A percentile compares a stretch with the other conserved stretches of the same genome.
Evolutionary conservation across 2,329 filamentous ascomycete genomes (phyloP).

Genomic region (Arthrobotrys musiformis): DNA sequence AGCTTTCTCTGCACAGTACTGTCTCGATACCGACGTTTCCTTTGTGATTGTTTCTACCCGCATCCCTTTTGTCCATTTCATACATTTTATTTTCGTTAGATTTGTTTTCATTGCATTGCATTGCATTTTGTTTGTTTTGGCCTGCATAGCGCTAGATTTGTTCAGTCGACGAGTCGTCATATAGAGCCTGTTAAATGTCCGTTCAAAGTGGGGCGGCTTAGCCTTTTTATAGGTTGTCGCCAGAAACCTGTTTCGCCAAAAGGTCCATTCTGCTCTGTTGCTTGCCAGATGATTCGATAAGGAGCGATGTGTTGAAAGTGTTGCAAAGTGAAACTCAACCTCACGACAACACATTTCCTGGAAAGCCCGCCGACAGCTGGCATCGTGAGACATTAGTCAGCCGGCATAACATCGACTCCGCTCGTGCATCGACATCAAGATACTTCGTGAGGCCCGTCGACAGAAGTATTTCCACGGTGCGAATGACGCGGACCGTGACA

Average conservation of each 20-base stretch:
- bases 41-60: too few relatives aligned
- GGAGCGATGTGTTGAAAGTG: conserved; percentile 30
- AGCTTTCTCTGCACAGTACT: background rate
- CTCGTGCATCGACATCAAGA: background rate
- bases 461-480: conserved; percentile 13
- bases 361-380: background rate
- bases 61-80: too few relatives aligned
- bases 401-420: conserved; percentile 18
- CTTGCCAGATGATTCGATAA: background rate
- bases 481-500: conserved; percentile 26
- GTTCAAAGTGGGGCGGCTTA: too few relatives aligned
- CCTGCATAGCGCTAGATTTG: too few relatives aligned
- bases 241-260: background rate
- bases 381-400: conserved; percentile 37
- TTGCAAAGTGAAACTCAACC: conserved; percentile 34
- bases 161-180: too few relatives aligned
- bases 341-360: conserved; percentile 21
- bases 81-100: too few relatives aligned
- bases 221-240: too few relatives aligned
- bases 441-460: background rate
- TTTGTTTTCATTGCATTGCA: too few relatives aligned
- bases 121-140: too few relatives aligned
- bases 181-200: too few relatives aligned
- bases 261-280: background rate
- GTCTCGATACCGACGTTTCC: too few relatives aligned